Evolutionary conservation across 2,329 filamentous ascomycete genomes (phyloP).

Genomic region (Huntiella abstrusa): DNA sequence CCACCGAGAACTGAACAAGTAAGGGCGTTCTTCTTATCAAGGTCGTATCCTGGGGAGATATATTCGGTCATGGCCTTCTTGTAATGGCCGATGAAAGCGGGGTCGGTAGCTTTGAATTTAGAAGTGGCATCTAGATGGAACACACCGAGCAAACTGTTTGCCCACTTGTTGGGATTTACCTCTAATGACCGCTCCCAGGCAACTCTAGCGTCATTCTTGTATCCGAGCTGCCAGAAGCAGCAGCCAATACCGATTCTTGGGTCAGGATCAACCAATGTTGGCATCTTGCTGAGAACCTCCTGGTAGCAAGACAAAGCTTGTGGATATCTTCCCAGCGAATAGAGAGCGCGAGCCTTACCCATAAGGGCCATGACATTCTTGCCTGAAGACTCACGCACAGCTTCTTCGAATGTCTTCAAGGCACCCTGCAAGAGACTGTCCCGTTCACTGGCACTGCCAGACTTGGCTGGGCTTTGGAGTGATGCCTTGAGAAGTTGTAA

Average conservation of each 20-base stretch:
- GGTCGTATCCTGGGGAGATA: constrained; percentile 81
- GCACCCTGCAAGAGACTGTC: constrained; percentile 69
- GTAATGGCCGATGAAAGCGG: constrained; percentile 69
- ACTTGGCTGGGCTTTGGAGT: constrained; percentile 46
- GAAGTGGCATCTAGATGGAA: constrained; percentile 80
- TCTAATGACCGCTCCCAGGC: constrained; percentile 83
- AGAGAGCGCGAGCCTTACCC: constrained; percentile 73
- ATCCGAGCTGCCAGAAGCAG: constrained; percentile 91
- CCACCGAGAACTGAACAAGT: constrained; percentile 78
- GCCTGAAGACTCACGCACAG: constrained; percentile 62
- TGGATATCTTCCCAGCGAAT: constrained; percentile 67
- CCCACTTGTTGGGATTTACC: constrained; percentile 64
- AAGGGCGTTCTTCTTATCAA: constrained; percentile 77
- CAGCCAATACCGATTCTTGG: constrained; percentile 90
- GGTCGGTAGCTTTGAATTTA: constrained; percentile 63
- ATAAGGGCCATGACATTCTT: constrained; percentile 85
- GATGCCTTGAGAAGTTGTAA: constrained; percentile 77
- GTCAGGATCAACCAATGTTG: constrained; percentile 77
- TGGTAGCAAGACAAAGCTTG: constrained; percentile 77
- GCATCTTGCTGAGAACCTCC: constrained; percentile 68
- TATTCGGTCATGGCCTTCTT: constrained; percentile 90
- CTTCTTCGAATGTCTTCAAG: constrained; percentile 87
- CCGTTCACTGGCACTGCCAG: constrained; percentile 31
- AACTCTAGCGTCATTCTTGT: constrained; percentile 75
- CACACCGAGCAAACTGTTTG: constrained; percentile 73